Base-by-base conservation (phyloP, 148 eudicot genomes). In the Spergularia marina region DNA sequence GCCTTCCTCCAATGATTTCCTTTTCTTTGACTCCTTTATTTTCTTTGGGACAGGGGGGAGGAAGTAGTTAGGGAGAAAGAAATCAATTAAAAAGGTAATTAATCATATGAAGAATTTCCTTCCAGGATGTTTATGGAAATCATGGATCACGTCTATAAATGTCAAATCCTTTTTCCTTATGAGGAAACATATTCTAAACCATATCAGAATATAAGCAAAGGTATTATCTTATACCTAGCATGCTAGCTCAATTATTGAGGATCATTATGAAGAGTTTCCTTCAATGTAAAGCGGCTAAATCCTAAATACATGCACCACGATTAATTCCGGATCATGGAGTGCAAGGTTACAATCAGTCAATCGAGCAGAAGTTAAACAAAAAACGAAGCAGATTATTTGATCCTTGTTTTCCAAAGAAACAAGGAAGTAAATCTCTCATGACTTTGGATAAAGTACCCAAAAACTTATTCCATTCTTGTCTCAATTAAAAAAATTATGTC, bases 131-230 rank as follows among this genome's bases (percentile, higher is more conserved):
- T 69, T 69, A 53, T 23, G 21, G 59, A 69, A 69, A 52, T 14
- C 52, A 3, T 25, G 20, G 40, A 52, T 69, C 44, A 52, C 59
- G 25, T 69, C 72, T 69, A 69, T 69, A 10, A 52, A 14, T 69
- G 20, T 69, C 49, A 3, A 9, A 44, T 44, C 49, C 49, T 44
- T 44, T 44, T 44, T 44, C 10, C 49, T 44, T 44, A 2, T 44
- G 49, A 44, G 49, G 49, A 44, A 30, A 69, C 53, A 10, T 53
- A 14, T 69, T 52, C 72, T 30, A 23, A 67, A 69, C 25, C 12
- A 13, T 69, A 52, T 69, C 72, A 23, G 11, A 51, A 3, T 51
- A 65, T 20, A n/a, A n/a, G 56, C 36, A 21, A 69, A 69, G 14
- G 6, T 12, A 52, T 52, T 57, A 52, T 23, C 21, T 25, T 52